A percentile compares a stretch with the other conserved stretches of the same genome.
Conservation (phyloP, 306 rosid species). For the Pyrus bretschneideri region DNA sequence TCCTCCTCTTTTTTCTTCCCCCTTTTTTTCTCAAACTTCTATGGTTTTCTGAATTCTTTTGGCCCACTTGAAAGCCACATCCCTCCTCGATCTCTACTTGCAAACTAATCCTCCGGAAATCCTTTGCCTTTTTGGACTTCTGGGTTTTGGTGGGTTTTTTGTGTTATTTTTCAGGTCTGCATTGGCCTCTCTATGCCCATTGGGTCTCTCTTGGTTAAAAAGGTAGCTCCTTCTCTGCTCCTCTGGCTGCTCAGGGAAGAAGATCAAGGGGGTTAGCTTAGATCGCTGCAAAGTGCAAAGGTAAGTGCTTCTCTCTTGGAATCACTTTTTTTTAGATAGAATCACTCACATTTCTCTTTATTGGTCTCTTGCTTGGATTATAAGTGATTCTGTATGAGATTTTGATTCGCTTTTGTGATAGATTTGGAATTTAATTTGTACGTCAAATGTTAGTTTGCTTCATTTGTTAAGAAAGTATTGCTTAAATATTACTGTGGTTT, state of each 20-base stretch:
- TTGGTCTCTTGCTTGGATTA: conserved; percentile 67
- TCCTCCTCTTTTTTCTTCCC: neutral
- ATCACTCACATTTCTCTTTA: conserved; percentile 33
- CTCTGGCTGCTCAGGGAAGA: conserved; percentile 53
- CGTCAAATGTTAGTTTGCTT: conserved; percentile 5
- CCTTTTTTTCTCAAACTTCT: neutral
- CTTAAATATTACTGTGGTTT: conserved; percentile 2
- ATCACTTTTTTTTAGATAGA: conserved; percentile 28
- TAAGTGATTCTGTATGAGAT: conserved; percentile 65
- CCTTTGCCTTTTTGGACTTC: conserved; percentile 36
- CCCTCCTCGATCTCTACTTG: conserved; percentile 28
- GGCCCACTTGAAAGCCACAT: conserved; percentile 48
- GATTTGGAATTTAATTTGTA: conserved; percentile 27
- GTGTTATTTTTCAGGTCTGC: conserved; percentile 32
- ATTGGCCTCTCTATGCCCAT: conserved; percentile 50
- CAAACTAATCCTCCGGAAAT: conserved; percentile 27
- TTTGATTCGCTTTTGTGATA: conserved; percentile 19
- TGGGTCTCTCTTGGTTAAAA: conserved; percentile 41
- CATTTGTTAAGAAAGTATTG: neutral
- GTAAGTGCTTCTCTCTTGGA: conserved; percentile 55
- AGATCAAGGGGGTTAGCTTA: conserved; percentile 51
- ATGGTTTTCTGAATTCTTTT: conserved; percentile 20
- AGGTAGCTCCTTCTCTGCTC: conserved; percentile 47
- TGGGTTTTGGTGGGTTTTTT: conserved; percentile 49
- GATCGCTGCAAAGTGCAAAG: conserved; percentile 62